Conservation (phyloP, 2,329 filamentous ascomycete species). For the Cordyceps farinosa region DNA sequence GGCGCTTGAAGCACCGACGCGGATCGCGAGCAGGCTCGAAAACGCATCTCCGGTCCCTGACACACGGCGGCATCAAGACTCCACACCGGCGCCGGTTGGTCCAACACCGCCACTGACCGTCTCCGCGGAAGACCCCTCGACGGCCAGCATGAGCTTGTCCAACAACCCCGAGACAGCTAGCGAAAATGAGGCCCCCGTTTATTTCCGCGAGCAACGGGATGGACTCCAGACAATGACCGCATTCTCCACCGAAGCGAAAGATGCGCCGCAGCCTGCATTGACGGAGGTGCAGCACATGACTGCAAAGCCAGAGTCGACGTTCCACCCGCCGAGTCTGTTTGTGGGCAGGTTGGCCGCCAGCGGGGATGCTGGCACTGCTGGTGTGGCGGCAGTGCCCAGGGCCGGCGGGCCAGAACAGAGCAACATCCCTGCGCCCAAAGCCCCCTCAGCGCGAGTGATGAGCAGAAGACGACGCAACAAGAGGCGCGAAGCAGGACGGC, state of each 20-base stretch:
- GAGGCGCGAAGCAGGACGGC: constrained; percentile 26
- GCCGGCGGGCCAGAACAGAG: neutral
- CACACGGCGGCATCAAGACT: neutral
- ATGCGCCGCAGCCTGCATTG: constrained; percentile 16
- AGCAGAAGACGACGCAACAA: constrained; percentile 21
- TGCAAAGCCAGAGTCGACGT: constrained; percentile 25
- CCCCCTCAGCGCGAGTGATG: constrained; percentile 10
- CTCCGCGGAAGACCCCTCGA: constrained; percentile 5
- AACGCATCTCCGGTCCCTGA: neutral
- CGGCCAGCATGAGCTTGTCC: neutral
- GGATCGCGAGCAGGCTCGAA: constrained; percentile 4
- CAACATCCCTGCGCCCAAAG: constrained; percentile 10
- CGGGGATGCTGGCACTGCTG: neutral
- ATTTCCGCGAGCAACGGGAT: neutral
- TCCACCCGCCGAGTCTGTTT: constrained; percentile 33
- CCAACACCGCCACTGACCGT: constrained; percentile 9
- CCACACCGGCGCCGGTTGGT: constrained; percentile 11
- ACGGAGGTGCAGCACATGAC: constrained; percentile 8
- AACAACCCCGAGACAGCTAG: neutral
- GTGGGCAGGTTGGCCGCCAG: constrained; percentile 28
- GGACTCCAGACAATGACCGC: neutral
- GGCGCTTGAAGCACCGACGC: constrained; percentile 4
- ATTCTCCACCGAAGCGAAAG: constrained; percentile 17
- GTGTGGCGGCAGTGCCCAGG: neutral
- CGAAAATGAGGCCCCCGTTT: neutral